phyloP scores from a whole-genome alignment of 2,329 filamentous ascomycete species.

The Colletotrichum sp. region DNA sequence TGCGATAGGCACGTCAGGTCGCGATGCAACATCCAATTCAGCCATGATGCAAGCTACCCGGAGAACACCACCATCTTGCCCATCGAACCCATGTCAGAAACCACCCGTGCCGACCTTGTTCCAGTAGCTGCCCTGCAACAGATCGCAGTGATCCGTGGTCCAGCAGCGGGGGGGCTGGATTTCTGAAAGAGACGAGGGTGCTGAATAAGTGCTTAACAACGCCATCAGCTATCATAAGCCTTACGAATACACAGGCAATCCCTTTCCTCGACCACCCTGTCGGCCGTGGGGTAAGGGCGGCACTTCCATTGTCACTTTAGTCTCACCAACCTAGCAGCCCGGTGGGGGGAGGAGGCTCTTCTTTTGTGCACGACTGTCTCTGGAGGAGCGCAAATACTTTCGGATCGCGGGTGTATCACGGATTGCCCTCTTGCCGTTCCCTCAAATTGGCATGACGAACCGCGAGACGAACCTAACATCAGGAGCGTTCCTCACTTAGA shows the following conservation, averaged over 20 bases:
- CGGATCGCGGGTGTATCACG: background rate
- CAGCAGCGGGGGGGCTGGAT: background rate
- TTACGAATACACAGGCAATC: constrained; percentile 6
- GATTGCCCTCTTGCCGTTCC: background rate
- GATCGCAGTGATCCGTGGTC: background rate
- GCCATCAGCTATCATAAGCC: background rate
- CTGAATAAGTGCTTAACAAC: constrained; percentile 21
- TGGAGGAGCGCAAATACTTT: background rate
- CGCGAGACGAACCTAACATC: background rate
- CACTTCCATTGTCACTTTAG: background rate
- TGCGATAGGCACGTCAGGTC: background rate
- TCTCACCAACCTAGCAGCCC: background rate
- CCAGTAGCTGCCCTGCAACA: background rate
- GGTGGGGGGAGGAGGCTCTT: background rate
- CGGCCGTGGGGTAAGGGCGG: background rate
- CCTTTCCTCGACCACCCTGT: background rate
- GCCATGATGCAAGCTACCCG: background rate
- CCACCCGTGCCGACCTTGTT: background rate
- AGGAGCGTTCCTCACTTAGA: background rate
- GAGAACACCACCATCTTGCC: background rate
- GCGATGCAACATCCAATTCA: background rate
- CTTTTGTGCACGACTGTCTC: background rate
- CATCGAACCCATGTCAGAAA: background rate
- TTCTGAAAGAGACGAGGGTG: background rate
- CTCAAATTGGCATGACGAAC: background rate